Evolutionary conservation across 2,329 filamentous ascomycete genomes (phyloP), one percentile per base, ranked within the genome.

Genomic region (Leptosphaerulina australis): DNA sequence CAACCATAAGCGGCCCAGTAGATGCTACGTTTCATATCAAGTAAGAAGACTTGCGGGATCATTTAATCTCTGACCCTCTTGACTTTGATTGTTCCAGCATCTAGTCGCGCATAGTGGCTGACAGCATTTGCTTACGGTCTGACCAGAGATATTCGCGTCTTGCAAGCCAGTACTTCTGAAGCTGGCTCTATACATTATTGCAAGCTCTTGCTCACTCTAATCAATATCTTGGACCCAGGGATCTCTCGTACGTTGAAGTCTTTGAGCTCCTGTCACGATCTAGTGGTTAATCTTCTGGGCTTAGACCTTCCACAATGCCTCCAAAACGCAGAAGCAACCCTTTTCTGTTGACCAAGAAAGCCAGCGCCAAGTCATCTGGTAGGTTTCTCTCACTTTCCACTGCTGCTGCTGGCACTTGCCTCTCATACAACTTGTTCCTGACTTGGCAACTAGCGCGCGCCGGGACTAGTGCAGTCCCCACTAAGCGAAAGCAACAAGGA

Each of bases 361-460:
- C 5, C n/a, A 46, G 21, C n/a, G 14, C 17, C 30, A 63, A 59
- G 41, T 40, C 55, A 45, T 48, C 58, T 37, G 50, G 62, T 69
- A 65, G 25, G 65, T 59, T 31, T 9, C 45, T 20, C 28, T 14
- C 35, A 36, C 34, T 46, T 52, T 44, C 28, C 14, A 26, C 40
- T 53, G 21, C 44, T 39, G 38, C 49, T 48, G 53, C 41, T 51
- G 15, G 41, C 26, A 29, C 43, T 40, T 61, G 54, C 55, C 53
- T 57, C 37, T 53, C 53, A 63, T 68, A 64, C 69, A 68, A 68
- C 57, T 53, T 55, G 55, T 53, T 56, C 55, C 67, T 71, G 71
- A 56, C 67, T 71, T 72, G 68, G 66, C 70, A 67, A 53, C 35
- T 58, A 63, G 66, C 60, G 56, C 61, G 54, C 56, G 65, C 53